phyloP scores from a whole-genome alignment of 345 rosid genomes.

The Boechera divaricarpa region DNA sequence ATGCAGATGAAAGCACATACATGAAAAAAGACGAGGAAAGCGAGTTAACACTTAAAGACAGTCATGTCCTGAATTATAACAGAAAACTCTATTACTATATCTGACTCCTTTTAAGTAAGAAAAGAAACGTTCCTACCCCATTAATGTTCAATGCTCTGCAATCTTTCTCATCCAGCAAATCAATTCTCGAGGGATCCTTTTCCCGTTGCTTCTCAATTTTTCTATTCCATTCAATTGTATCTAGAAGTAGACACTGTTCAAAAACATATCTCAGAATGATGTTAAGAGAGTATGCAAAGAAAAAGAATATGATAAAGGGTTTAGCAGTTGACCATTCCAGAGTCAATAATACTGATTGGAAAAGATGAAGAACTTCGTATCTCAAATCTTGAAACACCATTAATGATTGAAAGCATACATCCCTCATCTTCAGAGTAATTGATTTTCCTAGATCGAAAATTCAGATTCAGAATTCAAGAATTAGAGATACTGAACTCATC shows the following conservation, averaged over 20 bases:
- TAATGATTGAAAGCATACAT: constrained; percentile 43
- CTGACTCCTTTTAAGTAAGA: neutral
- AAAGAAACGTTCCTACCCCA: constrained; percentile 51
- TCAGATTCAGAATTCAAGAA: constrained; percentile 4
- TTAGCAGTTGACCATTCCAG: constrained; percentile 56
- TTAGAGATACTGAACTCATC: neutral
- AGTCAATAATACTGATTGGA: constrained; percentile 64
- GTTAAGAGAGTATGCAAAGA: neutral
- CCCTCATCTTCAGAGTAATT: constrained; percentile 52
- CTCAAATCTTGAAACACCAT: constrained; percentile 47
- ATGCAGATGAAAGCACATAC: neutral
- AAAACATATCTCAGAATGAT: constrained; percentile 7
- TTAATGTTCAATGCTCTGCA: constrained; percentile 56
- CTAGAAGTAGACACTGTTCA: constrained; percentile 52
- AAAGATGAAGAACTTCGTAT: constrained; percentile 52
- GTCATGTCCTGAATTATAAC: neutral
- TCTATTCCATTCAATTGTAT: constrained; percentile 53
- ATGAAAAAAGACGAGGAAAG: neutral
- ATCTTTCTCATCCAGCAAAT: constrained; percentile 53
- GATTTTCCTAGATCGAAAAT: constrained; percentile 53
- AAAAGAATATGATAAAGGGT: neutral
- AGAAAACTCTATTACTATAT: neutral
- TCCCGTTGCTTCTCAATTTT: constrained; percentile 50
- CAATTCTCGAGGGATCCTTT: constrained; percentile 63
- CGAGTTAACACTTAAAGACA: neutral